Conservation (phyloP, 129 eudicot species). For the Flaveria brownii region DNA sequence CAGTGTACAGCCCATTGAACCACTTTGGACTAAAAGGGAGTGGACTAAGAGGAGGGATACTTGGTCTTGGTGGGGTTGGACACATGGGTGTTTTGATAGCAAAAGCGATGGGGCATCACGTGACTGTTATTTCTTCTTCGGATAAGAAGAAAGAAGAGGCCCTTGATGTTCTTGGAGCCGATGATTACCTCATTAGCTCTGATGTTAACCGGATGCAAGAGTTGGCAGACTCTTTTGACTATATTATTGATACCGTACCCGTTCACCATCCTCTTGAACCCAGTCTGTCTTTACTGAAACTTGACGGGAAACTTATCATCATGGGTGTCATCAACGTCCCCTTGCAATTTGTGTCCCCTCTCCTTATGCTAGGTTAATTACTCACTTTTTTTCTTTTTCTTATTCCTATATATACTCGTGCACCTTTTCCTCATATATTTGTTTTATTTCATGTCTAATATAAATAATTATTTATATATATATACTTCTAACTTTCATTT, state of each 20-base stretch:
- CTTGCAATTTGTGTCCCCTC: slow-evolving; percentile 67
- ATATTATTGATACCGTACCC: slow-evolving; percentile 82
- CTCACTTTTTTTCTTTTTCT: neutral
- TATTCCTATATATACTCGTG: neutral
- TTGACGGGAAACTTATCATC: slow-evolving; percentile 82
- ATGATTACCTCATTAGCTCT: slow-evolving; percentile 83
- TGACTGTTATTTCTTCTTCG: slow-evolving; percentile 85
- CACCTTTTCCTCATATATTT: neutral
- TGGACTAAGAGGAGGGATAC: slow-evolving; percentile 80
- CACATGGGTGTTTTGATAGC: slow-evolving; percentile 94
- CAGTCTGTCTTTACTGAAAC: slow-evolving; percentile 67
- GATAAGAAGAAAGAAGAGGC: slow-evolving; percentile 79
- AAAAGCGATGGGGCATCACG: slow-evolving; percentile 98
- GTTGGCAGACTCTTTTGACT: slow-evolving; percentile 71
- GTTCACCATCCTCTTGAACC: slow-evolving; percentile 86
- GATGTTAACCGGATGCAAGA: slow-evolving; percentile 63
- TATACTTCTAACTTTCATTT: neutral
- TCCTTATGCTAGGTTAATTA: slow-evolving; percentile 86
- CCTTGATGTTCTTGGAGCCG: slow-evolving; percentile 77
- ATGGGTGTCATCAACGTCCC: slow-evolving; percentile 82
- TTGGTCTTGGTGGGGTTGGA: slow-evolving; percentile 98
- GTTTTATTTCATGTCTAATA: neutral
- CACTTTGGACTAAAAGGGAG: slow-evolving; percentile 77
- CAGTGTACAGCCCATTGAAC: slow-evolving; percentile 83
- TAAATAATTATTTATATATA: neutral